Evolutionary conservation across 2,329 filamentous ascomycete species (phyloP).

Genomic region (Cryphonectria japonica): DNA sequence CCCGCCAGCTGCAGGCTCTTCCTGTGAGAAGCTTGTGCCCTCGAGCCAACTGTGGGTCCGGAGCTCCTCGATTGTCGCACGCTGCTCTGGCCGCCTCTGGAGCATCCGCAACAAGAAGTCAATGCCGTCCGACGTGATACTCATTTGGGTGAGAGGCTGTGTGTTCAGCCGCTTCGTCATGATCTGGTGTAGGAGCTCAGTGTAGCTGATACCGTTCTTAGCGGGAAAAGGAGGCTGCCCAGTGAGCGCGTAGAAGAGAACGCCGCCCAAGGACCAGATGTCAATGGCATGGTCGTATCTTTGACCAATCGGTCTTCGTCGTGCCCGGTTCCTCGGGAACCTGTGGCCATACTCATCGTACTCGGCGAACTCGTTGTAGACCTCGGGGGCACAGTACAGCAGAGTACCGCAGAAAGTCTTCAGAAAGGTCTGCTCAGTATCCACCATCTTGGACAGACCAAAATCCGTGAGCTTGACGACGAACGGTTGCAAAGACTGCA

Average conservation of each 20-base stretch:
- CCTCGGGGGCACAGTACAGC: conserved; percentile 94
- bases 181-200: conserved; percentile 80
- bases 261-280: conserved; percentile 94
- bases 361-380: conserved; percentile 76
- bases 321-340: conserved; percentile 64
- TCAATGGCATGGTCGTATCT: conserved; percentile 92
- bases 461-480: conserved; percentile 94
- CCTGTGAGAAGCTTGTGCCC: conserved; percentile 38
- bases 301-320: conserved; percentile 56
- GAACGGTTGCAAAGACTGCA: conserved; percentile 73
- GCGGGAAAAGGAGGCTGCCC: conserved; percentile 80
- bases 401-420: conserved; percentile 97
- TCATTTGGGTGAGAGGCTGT: conserved; percentile 59
- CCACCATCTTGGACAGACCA: conserved; percentile 91
- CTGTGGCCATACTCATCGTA: conserved; percentile 73
- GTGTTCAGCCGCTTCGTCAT: conserved; percentile 78
- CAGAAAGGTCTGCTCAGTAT: conserved; percentile 87
- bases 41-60: conserved; percentile 75
- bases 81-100: conserved; percentile 74
- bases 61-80: conserved; percentile 74
- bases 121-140: conserved; percentile 69
- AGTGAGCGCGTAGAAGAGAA: conserved; percentile 86
- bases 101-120: conserved; percentile 81
- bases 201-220: conserved; percentile 73
- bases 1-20: conserved; percentile 32